Percentiles rank a stretch among this genome's conserved stretches.
Evolutionary conservation across 1,139 yeast species (phyloP).

Genomic region (Hansenula sp.): DNA sequence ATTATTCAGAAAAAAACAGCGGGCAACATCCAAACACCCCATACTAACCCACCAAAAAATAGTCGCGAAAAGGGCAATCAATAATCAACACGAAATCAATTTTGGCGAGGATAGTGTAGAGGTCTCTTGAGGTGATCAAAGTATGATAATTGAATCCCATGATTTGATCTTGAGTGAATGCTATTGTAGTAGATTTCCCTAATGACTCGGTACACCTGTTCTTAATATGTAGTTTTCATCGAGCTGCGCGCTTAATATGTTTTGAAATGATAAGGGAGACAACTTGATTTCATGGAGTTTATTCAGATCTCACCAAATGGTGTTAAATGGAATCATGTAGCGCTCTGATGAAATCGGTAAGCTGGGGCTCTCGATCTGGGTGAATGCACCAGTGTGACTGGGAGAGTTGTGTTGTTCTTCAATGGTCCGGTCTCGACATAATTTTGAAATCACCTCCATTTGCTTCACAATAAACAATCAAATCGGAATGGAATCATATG

Average conservation of each 20-base stretch:
- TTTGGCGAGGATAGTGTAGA: neutral
- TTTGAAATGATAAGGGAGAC: neutral
- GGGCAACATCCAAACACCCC: slow-evolving; percentile 1
- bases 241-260: neutral
- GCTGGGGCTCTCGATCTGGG: no score
- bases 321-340: no score
- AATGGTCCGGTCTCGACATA: no score
- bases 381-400: no score
- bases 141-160: neutral
- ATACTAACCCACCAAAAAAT: neutral
- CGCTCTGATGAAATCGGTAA: no score
- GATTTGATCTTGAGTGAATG: neutral
- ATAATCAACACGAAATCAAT: slow-evolving; percentile 1
- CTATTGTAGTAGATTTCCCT: neutral
- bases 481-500: neutral
- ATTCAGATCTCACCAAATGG: neutral
- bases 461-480: neutral
- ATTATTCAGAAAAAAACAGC: neutral
- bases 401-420: no score
- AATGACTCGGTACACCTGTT: neutral
- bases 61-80: slow-evolving; percentile 1
- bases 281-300: neutral
- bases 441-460: neutral
- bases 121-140: neutral
- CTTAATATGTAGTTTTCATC: neutral